Conservation (phyloP, 2,329 filamentous ascomycete genomes). For the Botryosphaeria agaves region DNA sequence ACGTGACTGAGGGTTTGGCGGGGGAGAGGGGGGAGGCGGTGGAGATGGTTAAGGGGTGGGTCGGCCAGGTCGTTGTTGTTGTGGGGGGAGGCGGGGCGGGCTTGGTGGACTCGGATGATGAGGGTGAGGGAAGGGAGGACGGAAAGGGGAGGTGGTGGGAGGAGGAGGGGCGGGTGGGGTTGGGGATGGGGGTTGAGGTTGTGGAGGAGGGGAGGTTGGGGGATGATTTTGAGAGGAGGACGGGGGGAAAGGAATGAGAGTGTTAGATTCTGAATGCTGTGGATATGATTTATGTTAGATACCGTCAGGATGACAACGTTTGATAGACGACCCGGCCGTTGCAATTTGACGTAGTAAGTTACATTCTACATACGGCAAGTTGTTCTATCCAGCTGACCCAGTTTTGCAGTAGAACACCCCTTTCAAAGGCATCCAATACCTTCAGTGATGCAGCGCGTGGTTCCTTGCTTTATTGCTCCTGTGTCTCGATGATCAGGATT, state of each 20-base stretch:
- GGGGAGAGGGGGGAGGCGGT: slow-evolving; percentile 60
- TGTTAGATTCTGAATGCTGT: not conserved
- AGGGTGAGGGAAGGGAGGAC: slow-evolving; percentile 31
- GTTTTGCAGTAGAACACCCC: too few species aligned
- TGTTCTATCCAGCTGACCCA: too few species aligned
- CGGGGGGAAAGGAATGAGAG: slow-evolving; percentile 40
- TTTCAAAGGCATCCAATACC: too few species aligned
- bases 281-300: not conserved
- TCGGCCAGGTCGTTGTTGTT: slow-evolving; percentile 42
- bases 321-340: too few species aligned
- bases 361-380: too few species aligned
- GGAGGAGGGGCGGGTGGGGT: slow-evolving; percentile 60
- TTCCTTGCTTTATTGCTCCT: too few species aligned
- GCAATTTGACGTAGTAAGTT: too few species aligned
- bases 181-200: slow-evolving; percentile 74
- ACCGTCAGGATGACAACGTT: not conserved
- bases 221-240: slow-evolving; percentile 73
- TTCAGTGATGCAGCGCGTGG: too few species aligned
- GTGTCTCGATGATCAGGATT: too few species aligned
- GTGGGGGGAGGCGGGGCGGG: slow-evolving; percentile 36
- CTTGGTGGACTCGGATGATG: slow-evolving; percentile 63
- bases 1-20: slow-evolving; percentile 70
- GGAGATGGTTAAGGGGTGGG: slow-evolving; percentile 46
- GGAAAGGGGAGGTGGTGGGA: slow-evolving; percentile 52
- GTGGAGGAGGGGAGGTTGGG: slow-evolving; percentile 68